phyloP scores from a whole-genome alignment of 2,329 filamentous ascomycete genomes.

The Penicillium sp. region DNA sequence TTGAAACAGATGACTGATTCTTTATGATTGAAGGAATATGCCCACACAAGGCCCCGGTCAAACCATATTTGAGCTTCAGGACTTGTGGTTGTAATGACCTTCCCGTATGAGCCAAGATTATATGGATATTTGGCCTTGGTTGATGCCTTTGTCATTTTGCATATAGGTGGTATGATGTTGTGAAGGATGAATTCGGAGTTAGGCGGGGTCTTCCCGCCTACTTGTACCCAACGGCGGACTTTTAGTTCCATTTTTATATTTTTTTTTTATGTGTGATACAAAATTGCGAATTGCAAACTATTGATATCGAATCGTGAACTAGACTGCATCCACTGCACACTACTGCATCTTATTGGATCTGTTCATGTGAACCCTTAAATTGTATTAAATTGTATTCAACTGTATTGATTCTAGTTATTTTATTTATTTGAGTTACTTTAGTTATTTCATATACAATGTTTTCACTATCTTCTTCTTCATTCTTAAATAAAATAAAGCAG shows the following conservation, averaged over 20 bases:
- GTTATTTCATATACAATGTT: background rate
- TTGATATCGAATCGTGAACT: background rate
- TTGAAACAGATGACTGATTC: conserved; percentile 40
- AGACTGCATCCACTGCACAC: background rate
- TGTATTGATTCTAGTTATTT: too few species aligned
- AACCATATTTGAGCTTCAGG: conserved; percentile 40
- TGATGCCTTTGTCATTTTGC: background rate
- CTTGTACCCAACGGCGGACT: conserved; percentile 4
- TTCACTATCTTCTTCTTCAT: too few species aligned
- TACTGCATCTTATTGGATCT: background rate
- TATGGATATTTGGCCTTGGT: conserved; percentile 15
- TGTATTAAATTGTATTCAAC: too few species aligned
- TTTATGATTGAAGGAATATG: conserved; percentile 43
- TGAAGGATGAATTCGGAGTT: conserved; percentile 5
- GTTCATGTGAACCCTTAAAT: too few species aligned
- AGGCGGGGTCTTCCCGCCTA: conserved; percentile 10
- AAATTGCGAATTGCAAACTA: too few species aligned
- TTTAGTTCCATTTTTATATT: background rate
- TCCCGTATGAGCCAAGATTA: conserved; percentile 32
- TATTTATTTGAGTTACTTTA: background rate
- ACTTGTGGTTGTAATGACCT: conserved; percentile 31
- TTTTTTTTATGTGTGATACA: background rate
- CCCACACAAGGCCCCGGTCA: conserved; percentile 39
- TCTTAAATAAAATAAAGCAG: too few species aligned
- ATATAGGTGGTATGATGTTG: background rate